A percentile compares a stretch with the other conserved stretches of the same genome.
phyloP scores from a whole-genome alignment of 208 protist genomes.

The Vickermania ingenoplastis region DNA sequence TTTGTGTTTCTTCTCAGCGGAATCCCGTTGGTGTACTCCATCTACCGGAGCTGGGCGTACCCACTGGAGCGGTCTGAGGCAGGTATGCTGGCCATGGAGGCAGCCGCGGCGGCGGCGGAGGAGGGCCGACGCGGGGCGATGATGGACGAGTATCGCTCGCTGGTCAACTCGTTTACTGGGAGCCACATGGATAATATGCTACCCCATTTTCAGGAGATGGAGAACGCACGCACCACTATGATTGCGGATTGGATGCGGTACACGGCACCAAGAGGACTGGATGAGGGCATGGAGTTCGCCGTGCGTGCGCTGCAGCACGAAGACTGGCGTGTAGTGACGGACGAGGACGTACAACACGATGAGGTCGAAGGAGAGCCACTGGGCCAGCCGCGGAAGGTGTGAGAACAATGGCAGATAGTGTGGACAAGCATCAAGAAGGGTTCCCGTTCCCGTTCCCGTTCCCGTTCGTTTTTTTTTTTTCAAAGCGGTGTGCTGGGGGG shows the following conservation, averaged over 20 bases:
- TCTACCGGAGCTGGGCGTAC: neutral
- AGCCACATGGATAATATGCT: neutral
- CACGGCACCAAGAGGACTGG: neutral
- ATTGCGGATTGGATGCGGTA: neutral
- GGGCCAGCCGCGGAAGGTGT: too few species aligned
- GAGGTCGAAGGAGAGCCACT: neutral
- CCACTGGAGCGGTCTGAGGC: neutral
- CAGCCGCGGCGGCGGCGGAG: neutral
- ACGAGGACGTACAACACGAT: neutral
- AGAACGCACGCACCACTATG: neutral
- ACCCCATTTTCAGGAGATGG: neutral
- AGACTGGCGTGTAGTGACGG: neutral
- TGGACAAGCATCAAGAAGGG: too few species aligned
- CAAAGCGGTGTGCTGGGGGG: too few species aligned
- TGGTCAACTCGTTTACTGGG: neutral
- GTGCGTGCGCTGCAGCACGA: neutral
- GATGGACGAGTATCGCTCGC: conserved; percentile 1
- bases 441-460: too few species aligned
- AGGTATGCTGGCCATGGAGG: neutral
- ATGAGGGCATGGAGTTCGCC: neutral
- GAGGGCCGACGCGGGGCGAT: neutral
- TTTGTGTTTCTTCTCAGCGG: conserved; percentile 34
- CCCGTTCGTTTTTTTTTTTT: too few species aligned
- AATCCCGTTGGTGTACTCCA: neutral
- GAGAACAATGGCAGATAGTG: too few species aligned